These are phyloP conservation scores for Pseudocercospora eumusae DNA, from an alignment of 2,329 filamentous ascomycete species.

Conservation along the genomic window DNA sequence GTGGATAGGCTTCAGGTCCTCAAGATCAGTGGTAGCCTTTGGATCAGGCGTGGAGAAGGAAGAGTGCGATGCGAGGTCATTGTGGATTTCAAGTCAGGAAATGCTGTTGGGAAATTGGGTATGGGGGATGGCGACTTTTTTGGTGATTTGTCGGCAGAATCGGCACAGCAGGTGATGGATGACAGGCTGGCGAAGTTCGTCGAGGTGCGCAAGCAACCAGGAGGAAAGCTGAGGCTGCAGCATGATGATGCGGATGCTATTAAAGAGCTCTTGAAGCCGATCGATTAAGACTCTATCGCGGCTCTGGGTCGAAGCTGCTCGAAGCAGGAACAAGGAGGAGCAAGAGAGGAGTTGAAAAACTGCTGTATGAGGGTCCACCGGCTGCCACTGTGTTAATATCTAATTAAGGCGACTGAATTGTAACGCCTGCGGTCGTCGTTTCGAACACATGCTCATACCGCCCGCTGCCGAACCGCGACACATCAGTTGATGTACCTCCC, in stretches of 20 bases:
- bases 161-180: not conserved
- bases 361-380: conserved; percentile 56
- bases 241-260: not conserved
- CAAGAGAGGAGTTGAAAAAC: too few species aligned
- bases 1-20: too few species aligned
- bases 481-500: conserved; percentile 90
- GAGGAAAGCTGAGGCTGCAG: not conserved
- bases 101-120: not conserved
- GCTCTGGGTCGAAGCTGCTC: not conserved
- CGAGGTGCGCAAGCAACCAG: not conserved
- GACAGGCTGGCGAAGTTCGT: not conserved
- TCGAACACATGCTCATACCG: conserved; percentile 93
- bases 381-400: conserved; percentile 96
- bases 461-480: conserved; percentile 76
- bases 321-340: not conserved
- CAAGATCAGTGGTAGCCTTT: too few species aligned
- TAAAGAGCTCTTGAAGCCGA: not conserved
- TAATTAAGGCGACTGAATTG: conserved; percentile 86
- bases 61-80: not conserved
- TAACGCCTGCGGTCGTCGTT: conserved; percentile 90
- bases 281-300: not conserved
- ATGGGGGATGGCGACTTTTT: not conserved
- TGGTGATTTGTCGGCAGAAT: not conserved
- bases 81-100: not conserved
- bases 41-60: not conserved